These are phyloP conservation scores for Penicillium fuscoglaucum DNA, from an alignment of 2,329 filamentous ascomycete genomes.

Conservation along the genomic window DNA sequence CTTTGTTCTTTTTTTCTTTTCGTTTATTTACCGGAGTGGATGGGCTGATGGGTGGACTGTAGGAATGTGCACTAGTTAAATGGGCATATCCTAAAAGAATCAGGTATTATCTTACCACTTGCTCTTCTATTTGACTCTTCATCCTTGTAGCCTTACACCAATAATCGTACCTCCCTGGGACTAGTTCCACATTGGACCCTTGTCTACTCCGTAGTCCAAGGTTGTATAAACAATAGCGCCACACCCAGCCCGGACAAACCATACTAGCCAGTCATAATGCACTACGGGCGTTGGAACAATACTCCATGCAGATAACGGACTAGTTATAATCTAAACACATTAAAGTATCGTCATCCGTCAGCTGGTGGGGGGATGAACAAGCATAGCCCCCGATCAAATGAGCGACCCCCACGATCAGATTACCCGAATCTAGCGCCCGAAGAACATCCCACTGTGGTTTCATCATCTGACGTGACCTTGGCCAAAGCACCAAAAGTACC, in stretches of 20 bases:
- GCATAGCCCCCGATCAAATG: conserved; percentile 5
- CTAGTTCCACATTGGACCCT: background rate
- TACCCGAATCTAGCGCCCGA: background rate
- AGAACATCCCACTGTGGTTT: background rate
- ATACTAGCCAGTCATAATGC: background rate
- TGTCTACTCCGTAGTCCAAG: background rate
- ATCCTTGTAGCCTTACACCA: background rate
- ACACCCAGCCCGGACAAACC: background rate
- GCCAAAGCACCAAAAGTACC: background rate
- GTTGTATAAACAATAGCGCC: background rate
- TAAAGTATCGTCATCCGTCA: background rate
- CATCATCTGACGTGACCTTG: conserved; percentile 1
- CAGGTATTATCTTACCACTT: background rate
- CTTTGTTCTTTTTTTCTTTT: conserved; percentile 1
- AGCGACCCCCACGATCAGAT: background rate
- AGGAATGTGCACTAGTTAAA: background rate
- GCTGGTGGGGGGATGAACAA: background rate
- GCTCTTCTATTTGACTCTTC: background rate
- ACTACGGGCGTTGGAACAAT: background rate
- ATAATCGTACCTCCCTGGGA: background rate
- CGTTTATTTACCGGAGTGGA: background rate
- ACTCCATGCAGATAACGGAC: background rate
- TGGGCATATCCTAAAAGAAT: background rate
- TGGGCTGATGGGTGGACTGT: background rate
- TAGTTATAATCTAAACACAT: background rate